Evolutionary conservation across 148 eudicot genomes (phyloP).

Genomic region (Silene uniflora): DNA sequence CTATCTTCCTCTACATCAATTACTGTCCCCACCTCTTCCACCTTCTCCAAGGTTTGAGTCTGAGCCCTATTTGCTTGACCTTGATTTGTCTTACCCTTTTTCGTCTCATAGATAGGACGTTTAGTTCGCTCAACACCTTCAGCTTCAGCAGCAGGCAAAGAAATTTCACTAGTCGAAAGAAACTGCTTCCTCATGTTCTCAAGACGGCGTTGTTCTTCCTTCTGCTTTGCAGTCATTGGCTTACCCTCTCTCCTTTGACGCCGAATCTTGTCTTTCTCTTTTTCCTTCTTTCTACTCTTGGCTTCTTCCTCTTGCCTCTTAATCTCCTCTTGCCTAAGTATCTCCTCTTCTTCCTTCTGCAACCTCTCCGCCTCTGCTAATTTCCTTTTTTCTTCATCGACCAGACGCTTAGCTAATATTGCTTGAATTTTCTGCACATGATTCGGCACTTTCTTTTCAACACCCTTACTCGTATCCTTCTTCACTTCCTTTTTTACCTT

Average conservation of each 20-base stretch:
- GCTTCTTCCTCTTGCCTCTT: constrained; percentile 76
- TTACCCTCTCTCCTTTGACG: too few species aligned
- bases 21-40: neutral
- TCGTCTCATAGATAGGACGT: constrained; percentile 65
- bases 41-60: constrained; percentile 34
- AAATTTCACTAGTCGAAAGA: constrained; percentile 38
- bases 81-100: constrained; percentile 48
- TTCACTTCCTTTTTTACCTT: constrained; percentile 74
- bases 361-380: constrained; percentile 80
- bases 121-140: constrained; percentile 51
- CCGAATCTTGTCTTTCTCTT: constrained; percentile 62
- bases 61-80: constrained; percentile 42
- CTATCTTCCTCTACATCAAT: neutral
- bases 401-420: constrained; percentile 67
- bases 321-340: constrained; percentile 57
- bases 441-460: constrained; percentile 64
- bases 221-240: too few species aligned
- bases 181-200: constrained; percentile 85
- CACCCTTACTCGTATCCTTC: constrained; percentile 21
- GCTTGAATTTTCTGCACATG: constrained; percentile 91
- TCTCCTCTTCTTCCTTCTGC: constrained; percentile 88
- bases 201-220: constrained; percentile 29
- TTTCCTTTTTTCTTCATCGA: constrained; percentile 66
- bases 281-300: constrained; percentile 67
- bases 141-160: constrained; percentile 48